Percentiles rank a stretch among this genome's conserved stretches.
Evolutionary conservation across 345 rosid species (phyloP).

Genomic region (Heritiera littoralis): DNA sequence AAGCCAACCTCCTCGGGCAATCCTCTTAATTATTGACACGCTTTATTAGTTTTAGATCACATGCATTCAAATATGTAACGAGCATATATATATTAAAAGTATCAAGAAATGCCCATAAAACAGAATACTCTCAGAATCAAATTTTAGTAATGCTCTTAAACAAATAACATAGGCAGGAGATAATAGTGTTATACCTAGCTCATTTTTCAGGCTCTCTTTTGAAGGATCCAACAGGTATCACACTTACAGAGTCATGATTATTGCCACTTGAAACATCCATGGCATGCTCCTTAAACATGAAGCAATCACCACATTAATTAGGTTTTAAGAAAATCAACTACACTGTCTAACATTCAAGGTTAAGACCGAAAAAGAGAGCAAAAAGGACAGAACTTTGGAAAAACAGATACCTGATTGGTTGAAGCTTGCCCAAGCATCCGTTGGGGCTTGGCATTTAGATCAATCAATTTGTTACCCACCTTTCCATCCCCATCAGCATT

Average conservation of each 20-base stretch:
- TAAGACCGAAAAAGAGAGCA: neutral
- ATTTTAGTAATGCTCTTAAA: slow-evolving; percentile 12
- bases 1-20: neutral
- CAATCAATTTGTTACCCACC: slow-evolving; percentile 57
- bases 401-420: slow-evolving; percentile 45
- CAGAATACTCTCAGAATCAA: slow-evolving; percentile 19
- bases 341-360: slow-evolving; percentile 18
- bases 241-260: slow-evolving; percentile 52
- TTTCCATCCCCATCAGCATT: slow-evolving; percentile 46
- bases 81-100: neutral
- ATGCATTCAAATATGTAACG: neutral
- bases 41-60: neutral
- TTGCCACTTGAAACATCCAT: slow-evolving; percentile 47
- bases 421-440: slow-evolving; percentile 56
- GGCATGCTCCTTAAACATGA: slow-evolving; percentile 40
- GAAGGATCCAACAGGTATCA: slow-evolving; percentile 65
- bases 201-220: slow-evolving; percentile 62
- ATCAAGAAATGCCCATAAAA: neutral
- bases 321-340: neutral
- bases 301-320: neutral
- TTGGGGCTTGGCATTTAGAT: slow-evolving; percentile 70
- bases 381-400: neutral
- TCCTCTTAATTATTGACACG: too few relatives aligned
- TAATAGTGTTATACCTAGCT: slow-evolving; percentile 41
- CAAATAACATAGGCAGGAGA: too few relatives aligned